Percentiles rank a stretch among this genome's conserved stretches.
These are phyloP conservation scores for Drosera spatulata DNA, from an alignment of 179 eudicot genomes.

Conservation along the genomic window DNA sequence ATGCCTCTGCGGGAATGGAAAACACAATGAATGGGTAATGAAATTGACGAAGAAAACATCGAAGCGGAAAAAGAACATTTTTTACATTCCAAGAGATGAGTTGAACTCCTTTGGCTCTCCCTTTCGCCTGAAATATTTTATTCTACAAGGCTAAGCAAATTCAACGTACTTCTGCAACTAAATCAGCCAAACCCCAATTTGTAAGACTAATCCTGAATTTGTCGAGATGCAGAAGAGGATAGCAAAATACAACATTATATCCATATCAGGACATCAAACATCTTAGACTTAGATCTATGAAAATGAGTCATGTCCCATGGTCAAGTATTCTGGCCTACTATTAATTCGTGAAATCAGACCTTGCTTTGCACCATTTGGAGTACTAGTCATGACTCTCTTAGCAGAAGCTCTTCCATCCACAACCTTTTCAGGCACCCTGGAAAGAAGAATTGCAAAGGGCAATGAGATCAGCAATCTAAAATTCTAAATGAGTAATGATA, in stretches of 20 bases:
- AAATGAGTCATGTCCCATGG: not conserved
- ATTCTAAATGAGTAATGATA: not conserved
- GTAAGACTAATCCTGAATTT: too few species aligned
- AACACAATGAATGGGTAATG: not conserved
- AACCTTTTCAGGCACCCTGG: constrained; percentile 55
- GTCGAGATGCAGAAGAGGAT: too few species aligned
- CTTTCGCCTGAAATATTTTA: too few species aligned
- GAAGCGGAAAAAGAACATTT: too few species aligned
- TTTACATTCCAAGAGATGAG: too few species aligned
- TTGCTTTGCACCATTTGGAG: constrained; percentile 33
- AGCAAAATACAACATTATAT: too few species aligned
- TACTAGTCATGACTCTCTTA: constrained; percentile 44
- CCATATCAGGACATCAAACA: too few species aligned
- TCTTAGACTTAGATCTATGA: too few species aligned
- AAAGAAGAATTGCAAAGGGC: not conserved
- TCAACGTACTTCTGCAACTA: not conserved
- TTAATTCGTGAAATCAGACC: constrained; percentile 17
- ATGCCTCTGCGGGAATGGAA: constrained; percentile 28
- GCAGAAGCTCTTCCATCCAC: constrained; percentile 49
- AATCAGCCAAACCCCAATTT: not conserved
- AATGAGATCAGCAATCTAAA: not conserved
- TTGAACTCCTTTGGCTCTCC: too few species aligned
- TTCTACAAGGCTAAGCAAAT: too few species aligned
- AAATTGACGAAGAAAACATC: not conserved
- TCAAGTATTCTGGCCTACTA: not conserved